Percentiles rank a stretch among this genome's conserved stretches.
phyloP scores from a whole-genome alignment of 2,329 filamentous ascomycete genomes.

The Colletotrichum sublineola region DNA sequence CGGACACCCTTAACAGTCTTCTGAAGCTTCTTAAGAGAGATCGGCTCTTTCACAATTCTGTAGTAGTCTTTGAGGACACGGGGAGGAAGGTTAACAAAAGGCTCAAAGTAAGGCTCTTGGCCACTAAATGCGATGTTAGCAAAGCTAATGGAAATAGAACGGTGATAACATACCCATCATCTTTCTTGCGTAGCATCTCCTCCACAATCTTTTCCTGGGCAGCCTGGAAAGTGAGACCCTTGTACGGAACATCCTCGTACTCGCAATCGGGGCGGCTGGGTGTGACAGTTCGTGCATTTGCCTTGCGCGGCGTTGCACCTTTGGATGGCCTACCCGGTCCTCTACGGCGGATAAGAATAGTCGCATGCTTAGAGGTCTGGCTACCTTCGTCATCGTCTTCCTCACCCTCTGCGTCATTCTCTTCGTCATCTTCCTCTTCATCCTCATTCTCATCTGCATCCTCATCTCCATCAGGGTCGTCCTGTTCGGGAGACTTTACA shows the following conservation, averaged over 20 bases:
- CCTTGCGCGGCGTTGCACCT: constrained; percentile 49
- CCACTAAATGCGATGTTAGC: constrained; percentile 61
- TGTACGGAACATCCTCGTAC: constrained; percentile 72
- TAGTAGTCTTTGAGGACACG: constrained; percentile 88
- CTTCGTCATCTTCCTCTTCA: constrained; percentile 46
- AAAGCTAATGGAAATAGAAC: constrained; percentile 18
- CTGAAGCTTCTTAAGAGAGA: constrained; percentile 82
- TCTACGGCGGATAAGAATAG: constrained; percentile 57
- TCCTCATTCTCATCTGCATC: constrained; percentile 46
- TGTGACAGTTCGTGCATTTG: constrained; percentile 51
- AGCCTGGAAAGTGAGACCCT: constrained; percentile 82
- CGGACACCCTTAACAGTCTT: constrained; percentile 82
- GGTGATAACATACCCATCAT: constrained; percentile 69
- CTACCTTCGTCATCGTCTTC: constrained; percentile 51
- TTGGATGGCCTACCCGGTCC: constrained; percentile 53
- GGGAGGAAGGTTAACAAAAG: constrained; percentile 84
- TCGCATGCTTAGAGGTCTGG: constrained; percentile 46
- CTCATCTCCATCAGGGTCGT: constrained; percentile 49
- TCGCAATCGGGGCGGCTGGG: constrained; percentile 63
- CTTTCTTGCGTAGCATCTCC: constrained; percentile 77
- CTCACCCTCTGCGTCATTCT: constrained; percentile 50
- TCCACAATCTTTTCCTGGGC: constrained; percentile 88
- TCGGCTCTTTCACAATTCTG: constrained; percentile 82
- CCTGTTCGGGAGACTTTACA: constrained; percentile 45
- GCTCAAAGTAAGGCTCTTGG: constrained; percentile 77